A percentile compares a stretch with the other conserved stretches of the same genome.
phyloP scores from a whole-genome alignment of 2,329 filamentous ascomycete genomes.

The Trichoderma sp. region DNA sequence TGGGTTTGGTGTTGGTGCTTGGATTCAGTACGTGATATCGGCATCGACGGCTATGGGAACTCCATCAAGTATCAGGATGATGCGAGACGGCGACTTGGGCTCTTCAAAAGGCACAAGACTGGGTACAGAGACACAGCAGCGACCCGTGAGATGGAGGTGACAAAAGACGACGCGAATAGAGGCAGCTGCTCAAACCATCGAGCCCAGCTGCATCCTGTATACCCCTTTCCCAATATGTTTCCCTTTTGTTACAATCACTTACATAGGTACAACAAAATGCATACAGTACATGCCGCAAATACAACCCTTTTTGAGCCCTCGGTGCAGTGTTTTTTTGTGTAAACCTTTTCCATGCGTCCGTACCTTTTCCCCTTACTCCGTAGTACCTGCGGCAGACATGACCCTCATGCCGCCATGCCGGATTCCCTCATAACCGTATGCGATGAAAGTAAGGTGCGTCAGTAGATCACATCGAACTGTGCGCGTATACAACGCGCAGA shows the following conservation, averaged over 20 bases:
- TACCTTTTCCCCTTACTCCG: neutral
- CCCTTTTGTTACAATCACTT: neutral
- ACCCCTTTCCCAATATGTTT: neutral
- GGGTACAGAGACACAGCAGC: too few species aligned
- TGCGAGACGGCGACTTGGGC: neutral
- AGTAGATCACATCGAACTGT: neutral
- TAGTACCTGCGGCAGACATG: neutral
- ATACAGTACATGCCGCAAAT: neutral
- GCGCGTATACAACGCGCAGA: neutral
- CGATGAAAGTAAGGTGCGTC: neutral
- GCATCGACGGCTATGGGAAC: neutral
- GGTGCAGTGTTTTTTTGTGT: neutral
- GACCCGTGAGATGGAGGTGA: neutral
- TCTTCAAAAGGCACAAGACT: neutral
- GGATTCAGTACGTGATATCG: neutral
- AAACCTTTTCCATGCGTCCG: neutral
- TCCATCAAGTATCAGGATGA: neutral
- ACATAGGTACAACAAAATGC: neutral
- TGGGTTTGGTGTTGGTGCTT: neutral
- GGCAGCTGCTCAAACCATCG: neutral
- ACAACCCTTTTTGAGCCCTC: neutral
- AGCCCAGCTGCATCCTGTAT: neutral
- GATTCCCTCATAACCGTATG: neutral
- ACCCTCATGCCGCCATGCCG: neutral
- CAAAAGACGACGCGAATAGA: too few species aligned